A percentile compares a stretch with the other conserved stretches of the same genome.
Conservation (phyloP, 1,284 basidiomycete genomes). For the Heimioporus punctisporus region DNA sequence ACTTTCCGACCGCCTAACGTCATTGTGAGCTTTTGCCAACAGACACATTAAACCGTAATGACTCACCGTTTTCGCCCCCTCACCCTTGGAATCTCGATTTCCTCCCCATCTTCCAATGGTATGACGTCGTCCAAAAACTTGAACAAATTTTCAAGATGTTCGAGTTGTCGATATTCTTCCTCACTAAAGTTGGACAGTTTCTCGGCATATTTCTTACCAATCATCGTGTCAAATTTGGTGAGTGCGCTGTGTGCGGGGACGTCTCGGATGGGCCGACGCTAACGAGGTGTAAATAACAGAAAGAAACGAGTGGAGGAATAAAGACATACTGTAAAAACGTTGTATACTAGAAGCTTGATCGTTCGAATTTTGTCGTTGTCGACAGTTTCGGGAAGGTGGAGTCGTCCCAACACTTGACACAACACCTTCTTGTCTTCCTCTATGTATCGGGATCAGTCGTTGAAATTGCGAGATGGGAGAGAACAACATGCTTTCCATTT, state of each 20-base stretch:
- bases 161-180: conserved; percentile 63
- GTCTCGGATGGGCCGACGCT: conserved; percentile 72
- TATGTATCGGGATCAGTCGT: conserved; percentile 31
- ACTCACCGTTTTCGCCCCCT: conserved; percentile 48
- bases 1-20: conserved; percentile 47
- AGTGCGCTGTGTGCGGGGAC: conserved; percentile 86
- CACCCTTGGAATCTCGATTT: conserved; percentile 43
- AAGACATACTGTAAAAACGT: conserved; percentile 57
- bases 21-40: too few species aligned
- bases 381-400: conserved; percentile 73
- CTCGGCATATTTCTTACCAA: conserved; percentile 74
- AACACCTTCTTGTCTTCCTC: conserved; percentile 84
- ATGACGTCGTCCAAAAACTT: conserved; percentile 66
- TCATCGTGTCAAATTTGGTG: conserved; percentile 70
- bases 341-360: conserved; percentile 64
- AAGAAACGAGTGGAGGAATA: not conserved
- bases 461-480: not conserved
- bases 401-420: conserved; percentile 78
- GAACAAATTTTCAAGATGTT: conserved; percentile 63
- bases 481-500: conserved; percentile 43
- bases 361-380: conserved; percentile 71
- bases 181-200: conserved; percentile 76
- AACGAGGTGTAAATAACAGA: conserved; percentile 1
- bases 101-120: conserved; percentile 57
- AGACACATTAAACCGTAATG: too few species aligned